phyloP scores from a whole-genome alignment of 176 grass and related monocot species.

The Carex myosuroides region DNA sequence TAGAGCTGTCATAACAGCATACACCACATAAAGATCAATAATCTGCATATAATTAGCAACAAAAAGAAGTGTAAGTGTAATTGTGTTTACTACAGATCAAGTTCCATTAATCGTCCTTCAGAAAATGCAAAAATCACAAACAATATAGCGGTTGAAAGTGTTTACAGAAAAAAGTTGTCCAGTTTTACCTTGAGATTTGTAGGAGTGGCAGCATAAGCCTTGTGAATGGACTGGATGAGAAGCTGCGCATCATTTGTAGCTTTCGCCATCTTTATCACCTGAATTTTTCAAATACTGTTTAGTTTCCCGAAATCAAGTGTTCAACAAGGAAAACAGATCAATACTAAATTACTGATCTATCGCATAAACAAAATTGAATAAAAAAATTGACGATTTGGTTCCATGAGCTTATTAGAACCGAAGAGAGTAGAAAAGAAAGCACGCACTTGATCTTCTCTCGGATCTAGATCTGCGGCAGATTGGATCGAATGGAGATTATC shows the following conservation, averaged over 20 bases:
- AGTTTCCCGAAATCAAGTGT: neutral
- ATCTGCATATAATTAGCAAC: constrained; percentile 46
- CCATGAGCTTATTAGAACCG: neutral
- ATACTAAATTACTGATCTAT: neutral
- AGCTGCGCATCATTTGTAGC: constrained; percentile 47
- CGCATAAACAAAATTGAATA: neutral
- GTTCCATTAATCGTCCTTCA: too few relatives aligned
- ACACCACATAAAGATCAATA: constrained; percentile 77
- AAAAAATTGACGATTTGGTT: neutral
- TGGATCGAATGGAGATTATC: neutral
- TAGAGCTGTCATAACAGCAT: constrained; percentile 42
- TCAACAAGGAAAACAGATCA: neutral
- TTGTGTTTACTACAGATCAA: neutral
- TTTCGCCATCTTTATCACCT: constrained; percentile 46
- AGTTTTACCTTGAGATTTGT: constrained; percentile 56
- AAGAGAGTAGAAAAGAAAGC: neutral
- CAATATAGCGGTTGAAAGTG: neutral
- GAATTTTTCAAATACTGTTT: neutral
- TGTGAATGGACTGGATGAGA: constrained; percentile 67
- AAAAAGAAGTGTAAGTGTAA: neutral
- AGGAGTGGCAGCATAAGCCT: constrained; percentile 71
- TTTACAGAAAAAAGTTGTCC: neutral
- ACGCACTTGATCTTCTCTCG: neutral
- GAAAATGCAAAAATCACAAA: neutral
- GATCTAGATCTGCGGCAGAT: neutral